Evolutionary conservation across 768 basidiomycete genomes (phyloP).

Genomic region (Phanerochaete carnosa): DNA sequence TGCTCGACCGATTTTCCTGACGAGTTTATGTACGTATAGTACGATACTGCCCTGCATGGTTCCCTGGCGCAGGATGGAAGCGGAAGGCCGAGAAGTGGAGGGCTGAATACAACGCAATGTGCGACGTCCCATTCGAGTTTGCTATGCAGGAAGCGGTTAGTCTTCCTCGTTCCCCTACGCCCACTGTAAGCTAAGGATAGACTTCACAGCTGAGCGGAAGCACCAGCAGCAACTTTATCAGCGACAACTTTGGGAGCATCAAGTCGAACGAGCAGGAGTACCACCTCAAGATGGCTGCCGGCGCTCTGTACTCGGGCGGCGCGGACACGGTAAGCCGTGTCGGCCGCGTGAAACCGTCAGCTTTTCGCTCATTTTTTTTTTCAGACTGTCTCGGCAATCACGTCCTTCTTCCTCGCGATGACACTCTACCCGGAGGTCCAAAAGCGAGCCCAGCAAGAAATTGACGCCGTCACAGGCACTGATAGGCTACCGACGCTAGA

Average conservation of each 20-base stretch:
- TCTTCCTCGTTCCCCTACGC: background rate
- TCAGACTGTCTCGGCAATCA: constrained; percentile 12
- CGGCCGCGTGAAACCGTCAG: background rate
- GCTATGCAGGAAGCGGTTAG: constrained; percentile 49
- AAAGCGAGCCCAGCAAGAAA: constrained; percentile 15
- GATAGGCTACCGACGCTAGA: constrained; percentile 12
- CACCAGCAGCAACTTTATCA: constrained; percentile 47
- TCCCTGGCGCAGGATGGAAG: constrained; percentile 38
- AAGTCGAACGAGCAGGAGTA: constrained; percentile 49
- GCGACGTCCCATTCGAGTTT: constrained; percentile 41
- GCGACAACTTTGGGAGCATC: constrained; percentile 38
- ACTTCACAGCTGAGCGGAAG: constrained; percentile 46
- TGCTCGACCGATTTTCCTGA: background rate
- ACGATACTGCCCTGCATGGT: constrained; percentile 35
- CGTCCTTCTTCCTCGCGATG: constrained; percentile 15
- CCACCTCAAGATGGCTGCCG: constrained; percentile 60
- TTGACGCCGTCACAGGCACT: constrained; percentile 16
- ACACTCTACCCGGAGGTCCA: constrained; percentile 18
- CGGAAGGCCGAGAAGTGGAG: constrained; percentile 19
- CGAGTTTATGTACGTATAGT: constrained; percentile 11
- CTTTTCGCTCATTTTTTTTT: background rate
- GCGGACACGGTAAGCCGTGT: constrained; percentile 35
- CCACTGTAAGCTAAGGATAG: constrained; percentile 28
- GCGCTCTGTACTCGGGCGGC: constrained; percentile 27
- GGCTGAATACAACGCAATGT: constrained; percentile 19